Base-by-base conservation (phyloP, 306 rosid genomes). In the Purshia tridentata region DNA sequence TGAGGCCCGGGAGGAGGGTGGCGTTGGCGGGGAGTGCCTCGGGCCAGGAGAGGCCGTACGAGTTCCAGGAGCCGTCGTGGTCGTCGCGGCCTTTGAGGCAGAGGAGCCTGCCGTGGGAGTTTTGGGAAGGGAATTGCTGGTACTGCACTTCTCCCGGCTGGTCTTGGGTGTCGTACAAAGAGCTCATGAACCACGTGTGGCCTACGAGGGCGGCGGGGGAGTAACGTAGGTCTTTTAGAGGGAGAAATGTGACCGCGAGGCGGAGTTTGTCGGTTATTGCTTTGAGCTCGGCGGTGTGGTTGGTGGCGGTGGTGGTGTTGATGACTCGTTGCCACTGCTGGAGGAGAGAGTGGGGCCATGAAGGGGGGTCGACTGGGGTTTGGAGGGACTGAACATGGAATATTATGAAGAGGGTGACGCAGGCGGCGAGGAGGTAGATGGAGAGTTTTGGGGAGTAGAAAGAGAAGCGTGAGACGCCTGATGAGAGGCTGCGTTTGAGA, bases 181-280 rank as follows among this genome's bases (percentile, higher is more conserved):
- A 88, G 77, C 90, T 90, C 91, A 90, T 88, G 86, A 90, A 86
- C 93, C 96, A 86, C 9, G 93, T 86, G 80, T 86, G 93, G 29
- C 88, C 93, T 11, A 72, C 71, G 1, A 81, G 87, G 11, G 93
- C 67, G 1, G 52, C 50, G 4, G 84, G 41, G 2, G 80, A 45
- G 44, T 73, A 88, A 19, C 90, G 88, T 23, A 88, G 76, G 65
- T 90, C 91, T 70, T 88, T 88, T 18, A 88, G 88, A 0, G 93
- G 91, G 48, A 90, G 90, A 53, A 88, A 90, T 16, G 90, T 88
- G 46, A 85, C 88, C 2, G 86, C 81, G 6, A 47, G 64, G 15
- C 86, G 84, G 62, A 88, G 91, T 55, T 65, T 81, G 39, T 80
- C 75, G n/a, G 49, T 9, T 55, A 70, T 15, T 41, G 63, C 55